A percentile compares a stretch with the other conserved stretches of the same genome.
Evolutionary conservation across 164 flowering plant genomes (phyloP).

Genomic region (Magnolia sinica): DNA sequence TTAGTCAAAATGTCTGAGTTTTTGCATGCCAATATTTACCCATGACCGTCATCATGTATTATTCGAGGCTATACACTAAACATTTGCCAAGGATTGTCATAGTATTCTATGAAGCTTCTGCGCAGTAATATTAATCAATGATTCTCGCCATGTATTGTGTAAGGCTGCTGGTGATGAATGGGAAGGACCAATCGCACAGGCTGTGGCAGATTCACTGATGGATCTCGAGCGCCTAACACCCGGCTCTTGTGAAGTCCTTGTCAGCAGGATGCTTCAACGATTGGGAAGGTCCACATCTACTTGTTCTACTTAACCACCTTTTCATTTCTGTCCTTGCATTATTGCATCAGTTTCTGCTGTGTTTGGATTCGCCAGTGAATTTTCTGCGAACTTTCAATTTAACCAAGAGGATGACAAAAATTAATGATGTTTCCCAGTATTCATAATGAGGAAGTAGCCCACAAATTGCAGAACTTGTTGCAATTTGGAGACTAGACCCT

Average conservation of each 20-base stretch:
- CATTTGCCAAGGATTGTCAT: background rate
- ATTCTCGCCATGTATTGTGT: background rate
- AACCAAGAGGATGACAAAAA: too few relatives aligned
- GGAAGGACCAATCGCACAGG: constrained; percentile 46
- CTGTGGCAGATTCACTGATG: constrained; percentile 53
- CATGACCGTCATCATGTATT: background rate
- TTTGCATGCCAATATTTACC: background rate
- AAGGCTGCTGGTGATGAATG: constrained; percentile 69
- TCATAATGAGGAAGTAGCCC: too few relatives aligned
- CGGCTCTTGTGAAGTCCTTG: constrained; percentile 71
- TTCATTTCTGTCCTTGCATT: background rate
- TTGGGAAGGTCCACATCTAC: constrained; percentile 59
- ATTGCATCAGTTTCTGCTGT: background rate
- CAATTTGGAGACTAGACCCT: too few relatives aligned
- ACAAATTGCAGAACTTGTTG: too few relatives aligned
- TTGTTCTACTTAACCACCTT: constrained; percentile 7
- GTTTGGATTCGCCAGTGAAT: background rate
- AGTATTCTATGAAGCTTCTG: background rate
- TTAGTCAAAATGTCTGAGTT: too few relatives aligned
- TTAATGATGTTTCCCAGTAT: too few relatives aligned
- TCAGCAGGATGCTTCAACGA: constrained; percentile 66
- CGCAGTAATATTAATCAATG: background rate
- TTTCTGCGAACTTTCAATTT: background rate
- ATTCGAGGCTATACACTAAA: background rate
- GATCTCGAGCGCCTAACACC: constrained; percentile 70